Evolutionary conservation across 495 filamentous ascomycete genomes (phyloP).

Genomic region (Chaetomidium leptoderma): DNA sequence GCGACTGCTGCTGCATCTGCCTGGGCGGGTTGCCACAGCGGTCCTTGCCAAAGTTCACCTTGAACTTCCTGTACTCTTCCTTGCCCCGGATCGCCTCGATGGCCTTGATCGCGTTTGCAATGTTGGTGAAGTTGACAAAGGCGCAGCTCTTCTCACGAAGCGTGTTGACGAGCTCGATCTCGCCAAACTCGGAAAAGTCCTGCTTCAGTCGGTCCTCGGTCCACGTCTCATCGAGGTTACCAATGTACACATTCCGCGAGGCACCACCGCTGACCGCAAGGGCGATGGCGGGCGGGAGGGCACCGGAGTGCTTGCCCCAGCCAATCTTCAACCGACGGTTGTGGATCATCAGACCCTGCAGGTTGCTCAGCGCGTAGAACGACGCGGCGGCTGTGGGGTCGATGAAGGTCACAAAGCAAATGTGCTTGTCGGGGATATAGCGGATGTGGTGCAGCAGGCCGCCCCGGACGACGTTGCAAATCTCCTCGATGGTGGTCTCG

Average conservation of each 20-base stretch:
- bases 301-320: conserved; percentile 98
- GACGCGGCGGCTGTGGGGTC: conserved; percentile 96
- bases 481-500: conserved; percentile 97
- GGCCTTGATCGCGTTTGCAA: conserved; percentile 98
- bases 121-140: conserved; percentile 99
- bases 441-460: conserved; percentile 95
- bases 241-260: conserved; percentile 94
- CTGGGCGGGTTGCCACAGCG: conserved; percentile 93
- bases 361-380: conserved; percentile 94
- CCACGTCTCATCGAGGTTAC: conserved; percentile 96
- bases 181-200: conserved; percentile 96
- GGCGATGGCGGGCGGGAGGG: conserved; percentile 92
- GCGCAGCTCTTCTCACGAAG: conserved; percentile 98
- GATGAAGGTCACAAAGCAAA: conserved; percentile 99
- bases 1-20: conserved; percentile 59
- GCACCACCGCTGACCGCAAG: conserved; percentile 93
- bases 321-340: conserved; percentile 97
- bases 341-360: conserved; percentile 98
- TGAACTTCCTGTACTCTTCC: conserved; percentile 96
- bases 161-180: conserved; percentile 96
- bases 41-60: conserved; percentile 99
- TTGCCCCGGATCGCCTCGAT: conserved; percentile 92
- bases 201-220: conserved; percentile 90
- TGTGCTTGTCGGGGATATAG: conserved; percentile 99
- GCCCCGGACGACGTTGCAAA: conserved; percentile 93